Percentiles rank a stretch among this genome's conserved stretches.
phyloP scores from a whole-genome alignment of 192 early-diverging fungal genomes.

The Backusella tuberculispora region DNA sequence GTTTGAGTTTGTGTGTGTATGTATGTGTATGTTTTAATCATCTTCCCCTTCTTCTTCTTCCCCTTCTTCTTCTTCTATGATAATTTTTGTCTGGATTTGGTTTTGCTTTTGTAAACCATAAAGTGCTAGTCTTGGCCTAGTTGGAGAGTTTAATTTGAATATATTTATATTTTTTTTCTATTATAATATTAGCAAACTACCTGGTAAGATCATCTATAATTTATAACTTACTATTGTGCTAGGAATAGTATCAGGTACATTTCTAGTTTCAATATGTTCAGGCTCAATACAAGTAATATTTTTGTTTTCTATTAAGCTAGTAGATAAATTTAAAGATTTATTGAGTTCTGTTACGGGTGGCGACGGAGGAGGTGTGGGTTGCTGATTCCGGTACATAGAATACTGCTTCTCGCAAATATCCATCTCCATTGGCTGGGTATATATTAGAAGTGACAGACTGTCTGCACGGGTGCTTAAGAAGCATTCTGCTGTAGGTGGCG shows the following conservation, averaged over 20 bases:
- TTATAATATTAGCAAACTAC: neutral
- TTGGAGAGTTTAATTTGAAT: neutral
- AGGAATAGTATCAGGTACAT: neutral
- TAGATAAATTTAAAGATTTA: neutral
- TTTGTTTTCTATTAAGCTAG: neutral
- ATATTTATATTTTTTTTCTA: neutral
- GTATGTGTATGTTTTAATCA: neutral
- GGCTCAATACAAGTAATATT: neutral
- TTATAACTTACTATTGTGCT: neutral
- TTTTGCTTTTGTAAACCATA: neutral
- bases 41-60: neutral
- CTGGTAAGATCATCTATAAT: neutral
- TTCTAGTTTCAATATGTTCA: neutral
- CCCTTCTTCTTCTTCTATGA: neutral
- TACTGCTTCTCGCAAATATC: constrained; percentile 23
- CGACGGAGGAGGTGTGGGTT: constrained; percentile 2
- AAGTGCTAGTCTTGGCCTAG: constrained; percentile 1
- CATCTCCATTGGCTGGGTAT: neutral
- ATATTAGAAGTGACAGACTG: neutral
- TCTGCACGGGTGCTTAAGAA: neutral
- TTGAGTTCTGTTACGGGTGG: neutral
- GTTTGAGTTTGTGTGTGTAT: neutral
- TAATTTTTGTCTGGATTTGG: neutral
- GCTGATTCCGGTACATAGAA: constrained; percentile 2
- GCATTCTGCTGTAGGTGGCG: constrained; percentile 21